Conservation (phyloP, 139 green algal species). For the Diplosphaera chodatii region DNA sequence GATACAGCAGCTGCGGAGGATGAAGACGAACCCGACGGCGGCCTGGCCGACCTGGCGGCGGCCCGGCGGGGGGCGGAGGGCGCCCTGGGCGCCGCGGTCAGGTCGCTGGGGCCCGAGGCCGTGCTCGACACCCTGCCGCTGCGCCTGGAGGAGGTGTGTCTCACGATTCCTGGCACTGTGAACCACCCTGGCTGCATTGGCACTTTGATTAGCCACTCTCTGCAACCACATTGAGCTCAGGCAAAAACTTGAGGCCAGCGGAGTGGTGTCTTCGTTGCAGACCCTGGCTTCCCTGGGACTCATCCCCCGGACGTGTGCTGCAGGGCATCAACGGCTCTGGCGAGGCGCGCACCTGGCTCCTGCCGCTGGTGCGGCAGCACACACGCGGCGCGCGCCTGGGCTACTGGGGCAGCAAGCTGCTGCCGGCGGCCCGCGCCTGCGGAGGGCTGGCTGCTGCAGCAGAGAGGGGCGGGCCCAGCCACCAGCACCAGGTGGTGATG, state of each 20-base stretch:
- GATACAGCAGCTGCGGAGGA: slow-evolving; percentile 45
- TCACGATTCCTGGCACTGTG: no score
- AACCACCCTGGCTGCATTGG: no score
- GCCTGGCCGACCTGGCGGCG: slow-evolving; percentile 5
- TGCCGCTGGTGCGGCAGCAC: slow-evolving; percentile 79
- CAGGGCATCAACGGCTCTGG: slow-evolving; percentile 33
- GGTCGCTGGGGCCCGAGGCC: slow-evolving; percentile 56
- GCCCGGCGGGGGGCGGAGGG: slow-evolving; percentile 29
- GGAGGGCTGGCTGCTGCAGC: slow-evolving; percentile 25
- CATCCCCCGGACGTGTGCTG: neutral
- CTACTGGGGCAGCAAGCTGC: slow-evolving; percentile 60
- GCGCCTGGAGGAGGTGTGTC: slow-evolving; percentile 52
- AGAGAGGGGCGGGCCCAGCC: neutral
- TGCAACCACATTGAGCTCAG: no score
- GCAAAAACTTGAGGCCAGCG: no score
- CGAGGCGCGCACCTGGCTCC: slow-evolving; percentile 79
- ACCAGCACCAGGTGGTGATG: neutral
- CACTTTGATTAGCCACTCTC: no score
- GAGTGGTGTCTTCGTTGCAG: no score
- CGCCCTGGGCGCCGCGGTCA: slow-evolving; percentile 60
- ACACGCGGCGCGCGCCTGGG: slow-evolving; percentile 37
- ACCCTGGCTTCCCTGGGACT: no score
- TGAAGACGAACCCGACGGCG: slow-evolving; percentile 20
- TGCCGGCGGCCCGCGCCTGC: slow-evolving; percentile 63
- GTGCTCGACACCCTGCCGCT: slow-evolving; percentile 70